Percentiles rank a stretch among this genome's conserved stretches.
Conservation (phyloP, 805 yeast species). For the Lipomyces starkeyi region DNA sequence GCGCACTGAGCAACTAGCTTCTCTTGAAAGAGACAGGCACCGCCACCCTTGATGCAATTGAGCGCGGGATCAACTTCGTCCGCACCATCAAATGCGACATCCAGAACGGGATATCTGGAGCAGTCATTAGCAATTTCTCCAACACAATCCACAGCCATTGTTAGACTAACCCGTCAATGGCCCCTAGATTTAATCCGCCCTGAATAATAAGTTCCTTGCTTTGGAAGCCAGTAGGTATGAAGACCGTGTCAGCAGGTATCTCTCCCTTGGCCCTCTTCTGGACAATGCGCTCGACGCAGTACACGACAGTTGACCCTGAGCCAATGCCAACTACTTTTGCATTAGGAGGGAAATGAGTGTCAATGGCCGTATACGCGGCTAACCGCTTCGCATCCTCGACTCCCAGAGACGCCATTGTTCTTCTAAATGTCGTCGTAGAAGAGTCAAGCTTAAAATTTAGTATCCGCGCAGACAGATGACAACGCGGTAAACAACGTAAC, state of each 20-base stretch:
- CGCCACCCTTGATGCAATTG: constrained; percentile 97
- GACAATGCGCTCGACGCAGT: constrained; percentile 92
- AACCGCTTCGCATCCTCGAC: constrained; percentile 84
- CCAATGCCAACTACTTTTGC: constrained; percentile 91
- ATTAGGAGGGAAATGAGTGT: constrained; percentile 71
- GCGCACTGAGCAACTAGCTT: constrained; percentile 88
- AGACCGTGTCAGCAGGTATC: constrained; percentile 58
- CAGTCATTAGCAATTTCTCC: neutral
- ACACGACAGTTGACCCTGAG: constrained; percentile 96
- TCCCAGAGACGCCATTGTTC: constrained; percentile 12
- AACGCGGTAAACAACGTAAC: neutral
- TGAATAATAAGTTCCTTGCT: constrained; percentile 82
- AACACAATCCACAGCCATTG: neutral
- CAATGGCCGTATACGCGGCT: constrained; percentile 93
- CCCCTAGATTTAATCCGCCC: constrained; percentile 78
- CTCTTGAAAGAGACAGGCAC: constrained; percentile 97
- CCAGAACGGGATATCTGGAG: constrained; percentile 61
- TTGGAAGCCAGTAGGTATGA: constrained; percentile 97
- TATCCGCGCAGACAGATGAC: neutral
- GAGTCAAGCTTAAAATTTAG: neutral
- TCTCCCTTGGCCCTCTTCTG: constrained; percentile 53
- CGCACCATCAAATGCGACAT: constrained; percentile 97
- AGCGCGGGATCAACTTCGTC: constrained; percentile 87
- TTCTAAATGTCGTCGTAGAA: neutral
- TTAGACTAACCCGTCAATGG: constrained; percentile 69